phyloP scores from a whole-genome alignment of 805 yeast genomes.

The Yarrowia alimentaria region DNA sequence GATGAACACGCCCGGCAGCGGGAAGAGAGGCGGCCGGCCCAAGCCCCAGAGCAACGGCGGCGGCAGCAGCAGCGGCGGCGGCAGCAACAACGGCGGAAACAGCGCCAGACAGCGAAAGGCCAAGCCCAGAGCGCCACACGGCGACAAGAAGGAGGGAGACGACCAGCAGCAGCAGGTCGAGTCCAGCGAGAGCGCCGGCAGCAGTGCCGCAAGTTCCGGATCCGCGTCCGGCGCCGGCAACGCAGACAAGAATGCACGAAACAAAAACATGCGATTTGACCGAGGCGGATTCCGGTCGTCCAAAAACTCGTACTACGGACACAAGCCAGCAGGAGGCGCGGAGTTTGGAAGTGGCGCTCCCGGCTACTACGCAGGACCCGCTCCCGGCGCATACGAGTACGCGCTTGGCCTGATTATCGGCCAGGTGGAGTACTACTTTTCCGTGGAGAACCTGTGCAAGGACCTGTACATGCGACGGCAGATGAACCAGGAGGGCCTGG shows the following conservation, averaged over 20 bases:
- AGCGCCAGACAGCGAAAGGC: slow-evolving; percentile 6
- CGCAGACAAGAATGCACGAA: too few relatives aligned
- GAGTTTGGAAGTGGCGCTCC: neutral
- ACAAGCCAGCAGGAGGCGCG: too few relatives aligned
- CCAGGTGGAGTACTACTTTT: slow-evolving; percentile 89
- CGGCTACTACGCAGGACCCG: slow-evolving; percentile 3
- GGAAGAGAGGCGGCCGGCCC: slow-evolving; percentile 16
- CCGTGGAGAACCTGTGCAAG: slow-evolving; percentile 79
- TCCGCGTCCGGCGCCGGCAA: neutral
- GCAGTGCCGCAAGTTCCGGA: neutral
- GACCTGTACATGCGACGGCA: slow-evolving; percentile 79
- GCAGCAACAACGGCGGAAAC: slow-evolving; percentile 10
- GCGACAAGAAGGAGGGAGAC: slow-evolving; percentile 23
- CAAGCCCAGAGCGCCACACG: slow-evolving; percentile 21
- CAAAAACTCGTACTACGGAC: too few relatives aligned
- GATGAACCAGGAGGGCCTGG: slow-evolving; percentile 75
- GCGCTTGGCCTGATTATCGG: slow-evolving; percentile 40
- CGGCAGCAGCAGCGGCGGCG: slow-evolving; percentile 8
- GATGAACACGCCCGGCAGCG: slow-evolving; percentile 40
- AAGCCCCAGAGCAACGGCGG: slow-evolving; percentile 3
- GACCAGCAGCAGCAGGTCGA: too few relatives aligned
- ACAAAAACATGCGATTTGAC: too few relatives aligned
- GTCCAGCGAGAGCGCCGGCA: neutral
- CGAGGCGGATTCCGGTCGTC: neutral
- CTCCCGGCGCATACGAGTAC: slow-evolving; percentile 33